These are phyloP conservation scores for Mrakia gelida DNA, from an alignment of 768 basidiomycete genomes.

Conservation along the genomic window DNA sequence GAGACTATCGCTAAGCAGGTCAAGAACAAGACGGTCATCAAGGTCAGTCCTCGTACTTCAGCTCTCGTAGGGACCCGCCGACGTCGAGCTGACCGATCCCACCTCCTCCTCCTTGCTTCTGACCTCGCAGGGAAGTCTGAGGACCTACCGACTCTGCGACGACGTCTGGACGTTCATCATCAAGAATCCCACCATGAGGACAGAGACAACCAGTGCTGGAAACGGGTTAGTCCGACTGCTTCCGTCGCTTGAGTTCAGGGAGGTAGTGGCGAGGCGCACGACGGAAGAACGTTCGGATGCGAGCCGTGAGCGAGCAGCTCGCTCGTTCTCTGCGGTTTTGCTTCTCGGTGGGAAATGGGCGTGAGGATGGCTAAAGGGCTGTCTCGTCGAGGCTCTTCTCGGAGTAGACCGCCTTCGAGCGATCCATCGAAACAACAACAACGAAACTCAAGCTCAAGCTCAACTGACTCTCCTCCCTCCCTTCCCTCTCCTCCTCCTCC, in stretches of 20 bases:
- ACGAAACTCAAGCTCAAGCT: background rate
- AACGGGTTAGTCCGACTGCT: constrained; percentile 29
- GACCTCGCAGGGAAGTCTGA: constrained; percentile 66
- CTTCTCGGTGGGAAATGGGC: background rate
- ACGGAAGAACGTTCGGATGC: constrained; percentile 26
- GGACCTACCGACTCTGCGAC: constrained; percentile 88
- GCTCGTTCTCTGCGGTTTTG: constrained; percentile 30
- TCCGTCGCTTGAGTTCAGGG: background rate
- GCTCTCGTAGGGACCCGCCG: too few species aligned
- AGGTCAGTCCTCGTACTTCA: constrained; percentile 51
- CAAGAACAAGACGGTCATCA: constrained; percentile 89
- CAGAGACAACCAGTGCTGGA: constrained; percentile 55
- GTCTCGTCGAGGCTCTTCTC: too few species aligned
- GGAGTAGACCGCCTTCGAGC: too few species aligned
- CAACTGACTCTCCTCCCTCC: constrained; percentile 13
- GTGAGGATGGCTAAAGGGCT: too few species aligned
- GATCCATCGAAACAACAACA: too few species aligned
- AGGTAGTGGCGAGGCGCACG: background rate
- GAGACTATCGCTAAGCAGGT: constrained; percentile 89
- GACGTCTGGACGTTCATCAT: constrained; percentile 98
- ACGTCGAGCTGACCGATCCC: constrained; percentile 10
- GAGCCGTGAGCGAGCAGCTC: background rate
- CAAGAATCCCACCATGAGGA: constrained; percentile 86
- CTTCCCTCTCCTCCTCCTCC: background rate
- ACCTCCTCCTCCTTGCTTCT: background rate